These are phyloP conservation scores for Pseudoturritis turrita DNA, from an alignment of 345 rosid genomes.

Conservation along the genomic window DNA sequence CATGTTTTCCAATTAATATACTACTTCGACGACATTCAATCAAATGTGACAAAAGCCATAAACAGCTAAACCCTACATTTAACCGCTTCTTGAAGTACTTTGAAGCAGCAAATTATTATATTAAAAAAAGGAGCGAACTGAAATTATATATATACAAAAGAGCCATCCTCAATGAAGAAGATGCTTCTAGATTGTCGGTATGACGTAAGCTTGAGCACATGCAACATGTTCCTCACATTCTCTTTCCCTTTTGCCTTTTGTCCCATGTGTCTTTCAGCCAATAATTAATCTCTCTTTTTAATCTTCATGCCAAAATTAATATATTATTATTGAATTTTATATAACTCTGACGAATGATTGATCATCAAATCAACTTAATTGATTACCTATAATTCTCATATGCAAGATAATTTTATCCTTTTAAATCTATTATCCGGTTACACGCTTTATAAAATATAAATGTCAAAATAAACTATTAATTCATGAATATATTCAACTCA, in stretches of 20 bases:
- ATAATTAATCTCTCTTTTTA: slow-evolving; percentile 17
- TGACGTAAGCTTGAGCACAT: slow-evolving; percentile 26
- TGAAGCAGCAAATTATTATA: neutral
- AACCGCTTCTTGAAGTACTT: neutral
- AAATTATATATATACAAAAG: no score
- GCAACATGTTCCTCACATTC: slow-evolving; percentile 34
- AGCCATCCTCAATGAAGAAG: neutral
- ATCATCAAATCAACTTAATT: neutral
- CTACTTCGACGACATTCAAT: neutral
- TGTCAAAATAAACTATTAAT: no score
- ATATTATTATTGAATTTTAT: neutral
- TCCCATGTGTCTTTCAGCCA: slow-evolving; percentile 28
- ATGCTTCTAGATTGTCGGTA: slow-evolving; percentile 28
- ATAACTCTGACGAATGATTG: slow-evolving; percentile 9
- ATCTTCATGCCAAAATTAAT: neutral
- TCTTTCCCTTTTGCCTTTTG: slow-evolving; percentile 9
- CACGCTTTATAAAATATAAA: no score
- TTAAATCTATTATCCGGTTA: no score
- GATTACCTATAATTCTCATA: neutral
- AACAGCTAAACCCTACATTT: neutral
- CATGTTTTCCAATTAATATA: neutral
- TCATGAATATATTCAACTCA: no score
- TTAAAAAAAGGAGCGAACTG: no score
- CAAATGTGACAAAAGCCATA: neutral
- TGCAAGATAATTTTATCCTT: no score